Conservation (phyloP, 2,329 filamentous ascomycete genomes). For the Pyricularia sp. region DNA sequence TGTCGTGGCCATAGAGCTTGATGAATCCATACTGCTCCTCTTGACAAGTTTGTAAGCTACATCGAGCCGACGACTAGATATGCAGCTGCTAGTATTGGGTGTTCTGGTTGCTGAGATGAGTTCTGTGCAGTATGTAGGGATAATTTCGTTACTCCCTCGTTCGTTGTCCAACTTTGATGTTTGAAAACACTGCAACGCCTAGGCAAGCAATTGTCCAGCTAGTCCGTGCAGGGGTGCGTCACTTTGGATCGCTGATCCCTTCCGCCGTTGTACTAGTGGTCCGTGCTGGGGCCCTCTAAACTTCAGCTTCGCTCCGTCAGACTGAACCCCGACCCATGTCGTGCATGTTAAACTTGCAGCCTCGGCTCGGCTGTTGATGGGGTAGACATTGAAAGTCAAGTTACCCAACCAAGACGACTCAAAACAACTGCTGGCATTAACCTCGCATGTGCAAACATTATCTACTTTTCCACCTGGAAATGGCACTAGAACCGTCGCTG, state of each 20-base stretch:
- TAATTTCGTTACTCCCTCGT: background rate
- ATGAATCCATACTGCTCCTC: constrained; percentile 8
- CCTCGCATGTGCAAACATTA: background rate
- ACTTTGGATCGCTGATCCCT: background rate
- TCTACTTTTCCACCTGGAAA: background rate
- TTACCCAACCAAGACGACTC: background rate
- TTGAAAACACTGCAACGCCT: background rate
- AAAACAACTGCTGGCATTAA: background rate
- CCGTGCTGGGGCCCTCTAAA: background rate
- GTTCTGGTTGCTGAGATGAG: background rate
- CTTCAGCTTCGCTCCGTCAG: background rate
- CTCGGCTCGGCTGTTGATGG: background rate
- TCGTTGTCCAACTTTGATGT: background rate
- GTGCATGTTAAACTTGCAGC: background rate
- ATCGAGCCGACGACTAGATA: background rate
- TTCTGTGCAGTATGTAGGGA: background rate
- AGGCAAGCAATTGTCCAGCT: background rate
- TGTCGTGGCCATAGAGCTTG: constrained; percentile 5
- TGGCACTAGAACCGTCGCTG: background rate
- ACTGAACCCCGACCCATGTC: background rate
- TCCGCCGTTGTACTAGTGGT: background rate
- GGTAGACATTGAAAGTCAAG: background rate
- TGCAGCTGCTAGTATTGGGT: background rate
- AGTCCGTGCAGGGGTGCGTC: background rate
- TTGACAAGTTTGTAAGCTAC: background rate